Percentiles rank a stretch among this genome's conserved stretches.
These are phyloP conservation scores for Gonium pectorale DNA, from an alignment of 139 green algal genomes.

Conservation along the genomic window DNA sequence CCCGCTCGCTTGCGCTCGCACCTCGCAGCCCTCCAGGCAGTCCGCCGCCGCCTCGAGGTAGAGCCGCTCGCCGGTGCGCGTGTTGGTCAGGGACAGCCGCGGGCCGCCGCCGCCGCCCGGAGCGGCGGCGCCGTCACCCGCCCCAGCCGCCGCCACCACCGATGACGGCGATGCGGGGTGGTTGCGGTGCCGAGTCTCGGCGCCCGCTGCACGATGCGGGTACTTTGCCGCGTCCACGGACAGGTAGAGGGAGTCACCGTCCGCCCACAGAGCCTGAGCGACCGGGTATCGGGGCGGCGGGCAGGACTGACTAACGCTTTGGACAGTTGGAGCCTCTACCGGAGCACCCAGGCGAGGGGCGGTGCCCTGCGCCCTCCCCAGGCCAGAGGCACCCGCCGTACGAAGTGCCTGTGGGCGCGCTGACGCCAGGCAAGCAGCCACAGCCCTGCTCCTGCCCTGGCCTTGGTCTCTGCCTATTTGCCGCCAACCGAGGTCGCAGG, in stretches of 20 bases:
- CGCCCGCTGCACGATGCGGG: not conserved
- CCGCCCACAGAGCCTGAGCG: conserved; percentile 11
- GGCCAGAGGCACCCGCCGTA: too few species aligned
- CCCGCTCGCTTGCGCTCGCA: too few species aligned
- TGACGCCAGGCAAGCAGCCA: too few species aligned
- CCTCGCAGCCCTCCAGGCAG: not conserved
- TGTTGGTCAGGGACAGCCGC: conserved; percentile 19
- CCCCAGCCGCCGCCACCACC: not conserved
- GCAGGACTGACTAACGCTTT: too few species aligned
- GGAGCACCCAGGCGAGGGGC: too few species aligned
- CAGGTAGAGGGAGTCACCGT: conserved; percentile 20
- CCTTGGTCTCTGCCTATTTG: too few species aligned
- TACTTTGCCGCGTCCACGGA: conserved; percentile 13
- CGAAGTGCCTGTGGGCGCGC: too few species aligned
- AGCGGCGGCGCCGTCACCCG: not conserved
- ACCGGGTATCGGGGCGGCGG: too few species aligned
- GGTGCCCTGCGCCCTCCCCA: too few species aligned
- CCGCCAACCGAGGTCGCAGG: too few species aligned
- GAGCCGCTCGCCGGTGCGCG: not conserved
- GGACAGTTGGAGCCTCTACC: too few species aligned
- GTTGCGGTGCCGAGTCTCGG: not conserved
- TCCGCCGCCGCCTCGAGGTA: not conserved
- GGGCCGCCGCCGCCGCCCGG: not conserved
- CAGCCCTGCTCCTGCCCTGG: too few species aligned
- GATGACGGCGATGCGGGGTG: not conserved